A percentile compares a stretch with the other conserved stretches of the same genome.
These are phyloP conservation scores for Pseudozyma tsukubaensis DNA, from an alignment of 1,284 basidiomycete genomes.

Conservation along the genomic window DNA sequence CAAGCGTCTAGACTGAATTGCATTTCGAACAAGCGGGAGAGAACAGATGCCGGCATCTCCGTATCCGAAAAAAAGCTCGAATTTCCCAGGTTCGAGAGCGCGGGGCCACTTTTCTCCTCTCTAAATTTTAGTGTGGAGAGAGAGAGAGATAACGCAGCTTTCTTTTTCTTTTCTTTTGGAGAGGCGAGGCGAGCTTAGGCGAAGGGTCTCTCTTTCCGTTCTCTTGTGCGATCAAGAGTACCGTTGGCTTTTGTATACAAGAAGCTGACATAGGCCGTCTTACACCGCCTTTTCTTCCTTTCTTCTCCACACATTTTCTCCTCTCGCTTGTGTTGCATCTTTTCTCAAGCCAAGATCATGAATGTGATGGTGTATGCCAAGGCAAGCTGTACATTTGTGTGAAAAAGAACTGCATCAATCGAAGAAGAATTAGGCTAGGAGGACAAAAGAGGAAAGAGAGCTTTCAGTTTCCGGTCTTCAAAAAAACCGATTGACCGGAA, in stretches of 20 bases:
- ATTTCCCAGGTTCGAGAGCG: background rate
- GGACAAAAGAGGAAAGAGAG: background rate
- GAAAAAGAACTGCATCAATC: background rate
- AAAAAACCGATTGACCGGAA: conserved; percentile 7
- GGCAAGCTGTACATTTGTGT: no score
- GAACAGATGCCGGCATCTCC: conserved; percentile 6
- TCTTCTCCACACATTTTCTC: no score
- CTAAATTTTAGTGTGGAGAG: background rate
- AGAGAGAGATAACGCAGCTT: background rate
- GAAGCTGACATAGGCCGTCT: conserved; percentile 1
- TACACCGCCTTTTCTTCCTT: background rate
- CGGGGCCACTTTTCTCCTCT: background rate
- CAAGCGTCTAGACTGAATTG: background rate
- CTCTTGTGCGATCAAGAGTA: background rate
- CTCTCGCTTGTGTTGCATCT: no score
- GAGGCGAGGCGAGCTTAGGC: background rate
- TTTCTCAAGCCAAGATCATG: no score
- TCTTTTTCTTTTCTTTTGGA: background rate
- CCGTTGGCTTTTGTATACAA: background rate
- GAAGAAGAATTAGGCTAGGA: background rate
- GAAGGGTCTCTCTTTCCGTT: conserved; percentile 2
- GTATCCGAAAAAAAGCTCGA: conserved; percentile 6
- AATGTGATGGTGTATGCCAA: no score
- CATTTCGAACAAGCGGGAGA: background rate
- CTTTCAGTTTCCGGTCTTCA: background rate